Conservation (phyloP, 2,329 filamentous ascomycete species). For the Cryoendolithus antarcticus region DNA sequence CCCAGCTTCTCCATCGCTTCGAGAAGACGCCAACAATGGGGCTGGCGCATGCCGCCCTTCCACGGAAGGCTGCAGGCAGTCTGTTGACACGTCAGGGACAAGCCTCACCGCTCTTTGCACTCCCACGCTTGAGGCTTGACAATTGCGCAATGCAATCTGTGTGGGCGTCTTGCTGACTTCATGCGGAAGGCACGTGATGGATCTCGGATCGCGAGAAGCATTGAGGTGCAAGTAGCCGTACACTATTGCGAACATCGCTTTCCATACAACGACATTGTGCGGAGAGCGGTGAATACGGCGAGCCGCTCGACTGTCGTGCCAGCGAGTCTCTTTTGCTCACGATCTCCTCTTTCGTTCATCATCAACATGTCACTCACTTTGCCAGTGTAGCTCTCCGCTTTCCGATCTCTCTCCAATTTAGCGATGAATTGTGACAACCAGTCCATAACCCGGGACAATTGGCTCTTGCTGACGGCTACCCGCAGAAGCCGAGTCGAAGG, state of each 20-base stretch:
- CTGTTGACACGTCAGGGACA: constrained; percentile 5
- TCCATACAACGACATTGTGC: neutral
- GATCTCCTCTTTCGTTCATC: neutral
- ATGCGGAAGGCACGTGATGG: neutral
- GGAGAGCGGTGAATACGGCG: neutral
- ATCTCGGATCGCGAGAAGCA: too few relatives aligned
- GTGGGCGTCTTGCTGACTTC: neutral
- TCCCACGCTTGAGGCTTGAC: neutral
- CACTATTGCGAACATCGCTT: neutral
- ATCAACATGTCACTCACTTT: too few relatives aligned
- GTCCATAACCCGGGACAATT: too few relatives aligned
- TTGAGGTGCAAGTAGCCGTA: neutral
- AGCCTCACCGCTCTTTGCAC: constrained; percentile 6
- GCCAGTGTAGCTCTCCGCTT: too few relatives aligned
- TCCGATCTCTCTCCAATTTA: too few relatives aligned
- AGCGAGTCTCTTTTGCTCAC: constrained; percentile 1
- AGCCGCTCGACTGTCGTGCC: neutral
- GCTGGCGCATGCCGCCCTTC: neutral
- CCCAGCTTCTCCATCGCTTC: constrained; percentile 3
- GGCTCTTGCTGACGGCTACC: too few relatives aligned
- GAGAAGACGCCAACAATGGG: constrained; percentile 5
- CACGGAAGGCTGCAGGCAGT: constrained; percentile 1
- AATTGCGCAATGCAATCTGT: constrained; percentile 3
- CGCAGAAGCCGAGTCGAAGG: too few relatives aligned
- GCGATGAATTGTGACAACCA: too few relatives aligned